Conservation (phyloP, 139 green algal genomes). For the Tetratostichococcus sp. region DNA sequence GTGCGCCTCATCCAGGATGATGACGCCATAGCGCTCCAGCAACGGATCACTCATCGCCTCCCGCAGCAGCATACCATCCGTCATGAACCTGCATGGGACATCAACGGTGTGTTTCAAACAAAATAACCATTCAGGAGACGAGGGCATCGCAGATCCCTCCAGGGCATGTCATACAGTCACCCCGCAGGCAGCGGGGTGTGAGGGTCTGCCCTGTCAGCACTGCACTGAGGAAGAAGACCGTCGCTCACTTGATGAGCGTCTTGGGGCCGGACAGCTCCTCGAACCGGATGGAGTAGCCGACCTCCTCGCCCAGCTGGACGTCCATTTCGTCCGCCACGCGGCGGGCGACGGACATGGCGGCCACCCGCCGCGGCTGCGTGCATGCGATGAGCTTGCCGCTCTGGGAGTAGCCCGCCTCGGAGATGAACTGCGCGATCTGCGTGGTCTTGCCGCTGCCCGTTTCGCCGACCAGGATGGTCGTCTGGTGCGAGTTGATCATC, state of each 20-base stretch:
- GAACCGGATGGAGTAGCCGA: conserved; percentile 89
- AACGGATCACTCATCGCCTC: conserved; percentile 86
- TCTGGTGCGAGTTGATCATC: conserved; percentile 91
- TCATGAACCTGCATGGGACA: conserved; percentile 86
- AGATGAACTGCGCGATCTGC: conserved; percentile 98
- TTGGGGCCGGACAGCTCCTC: conserved; percentile 68
- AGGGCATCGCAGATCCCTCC: no score
- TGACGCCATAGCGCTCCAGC: conserved; percentile 75
- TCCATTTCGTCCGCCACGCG: conserved; percentile 90
- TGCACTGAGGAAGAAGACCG: no score
- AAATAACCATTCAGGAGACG: no score
- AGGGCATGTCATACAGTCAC: no score
- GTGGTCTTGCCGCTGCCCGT: conserved; percentile 98
- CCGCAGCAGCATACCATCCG: conserved; percentile 95
- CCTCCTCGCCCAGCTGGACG: conserved; percentile 70
- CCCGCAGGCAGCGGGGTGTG: no score
- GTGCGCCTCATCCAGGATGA: conserved; percentile 88
- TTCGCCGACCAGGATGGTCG: conserved; percentile 97
- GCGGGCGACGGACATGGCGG: conserved; percentile 79
- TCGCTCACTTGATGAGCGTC: conserved; percentile 79
- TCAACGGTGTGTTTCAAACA: no score
- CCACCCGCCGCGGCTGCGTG: conserved; percentile 87
- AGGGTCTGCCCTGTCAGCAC: no score
- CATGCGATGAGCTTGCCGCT: conserved; percentile 71
- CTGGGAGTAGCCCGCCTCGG: conserved; percentile 78